Evolutionary conservation across 345 rosid species (phyloP), one percentile per base, ranked within the genome.

Genomic region (Eucalyptus globulus): DNA sequence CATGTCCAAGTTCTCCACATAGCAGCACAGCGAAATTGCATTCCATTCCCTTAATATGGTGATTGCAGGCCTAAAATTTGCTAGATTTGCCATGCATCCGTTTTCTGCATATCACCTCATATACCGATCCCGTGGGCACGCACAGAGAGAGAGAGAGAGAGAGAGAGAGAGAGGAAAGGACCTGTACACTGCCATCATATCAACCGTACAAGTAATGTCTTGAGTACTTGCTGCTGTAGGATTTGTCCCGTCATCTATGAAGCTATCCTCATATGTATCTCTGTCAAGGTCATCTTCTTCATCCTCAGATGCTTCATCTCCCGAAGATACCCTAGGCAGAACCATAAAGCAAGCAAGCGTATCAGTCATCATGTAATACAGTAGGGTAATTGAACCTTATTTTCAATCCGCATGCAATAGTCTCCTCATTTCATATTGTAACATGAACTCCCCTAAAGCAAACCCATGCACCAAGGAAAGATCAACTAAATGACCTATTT

Each of bases 111-210:
- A 21, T 19, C 83, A 21, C 83, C 83, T 76, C 47, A 11, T 76
- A 37, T 76, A 37, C 24, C 7, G 5, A 76, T 40, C 45, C 83
- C 0, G 15, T 37, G 47, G 27, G 45, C 27, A 45, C 0, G 24
- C 50, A 67, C 9, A 50, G 89, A 65, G 86, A 88, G n/a, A 85
- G 90, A 89, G 24, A 16, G n/a, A 87, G 91, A n/a, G n/a, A n/a
- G n/a, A 89, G 37, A 45, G 89, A 56, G 89, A 88, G 45, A 67
- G 89, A 89, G 83, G 86, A n/a, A 88, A 87, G 60, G 62, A 97
- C 99, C 99, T 96, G 96, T 97, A 97, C 87, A 97, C 54, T 87
- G 97, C 97, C 95, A 96, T 93, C 98, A 96, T 97, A 94, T 97
- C 98, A 92, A 93, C 91, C 88, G 94, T 91, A 92, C 94, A 91